Conservation (phyloP, 495 filamentous ascomycete species). For the Lepidopterella palustris region DNA sequence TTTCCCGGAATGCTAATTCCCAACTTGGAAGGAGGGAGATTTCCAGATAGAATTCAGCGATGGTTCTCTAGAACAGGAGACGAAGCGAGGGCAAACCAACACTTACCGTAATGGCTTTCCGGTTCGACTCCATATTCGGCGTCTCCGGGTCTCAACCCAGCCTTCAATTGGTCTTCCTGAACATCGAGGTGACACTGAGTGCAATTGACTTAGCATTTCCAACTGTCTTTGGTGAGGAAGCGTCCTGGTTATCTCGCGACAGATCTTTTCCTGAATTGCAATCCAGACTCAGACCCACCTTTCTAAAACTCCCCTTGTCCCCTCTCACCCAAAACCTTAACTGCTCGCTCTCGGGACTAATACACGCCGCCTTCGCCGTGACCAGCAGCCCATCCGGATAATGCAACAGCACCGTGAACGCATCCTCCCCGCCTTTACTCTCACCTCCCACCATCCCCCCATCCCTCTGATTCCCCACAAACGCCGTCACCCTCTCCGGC, state of each 20-base stretch:
- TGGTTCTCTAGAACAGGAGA: too few species aligned
- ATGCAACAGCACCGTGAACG: conserved; percentile 60
- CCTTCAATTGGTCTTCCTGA: conserved; percentile 76
- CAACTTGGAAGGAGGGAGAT: neutral
- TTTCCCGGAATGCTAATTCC: too few species aligned
- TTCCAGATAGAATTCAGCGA: too few species aligned
- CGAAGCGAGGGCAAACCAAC: too few species aligned
- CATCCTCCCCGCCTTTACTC: conserved; percentile 60
- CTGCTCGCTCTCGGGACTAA: conserved; percentile 64
- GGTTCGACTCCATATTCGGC: conserved; percentile 60
- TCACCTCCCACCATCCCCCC: conserved; percentile 11
- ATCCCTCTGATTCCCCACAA: conserved; percentile 58
- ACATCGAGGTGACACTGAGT: conserved; percentile 59
- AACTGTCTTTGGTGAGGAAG: too few species aligned
- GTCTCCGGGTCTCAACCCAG: conserved; percentile 59
- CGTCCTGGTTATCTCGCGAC: too few species aligned
- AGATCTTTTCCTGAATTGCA: too few species aligned
- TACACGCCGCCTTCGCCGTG: conserved; percentile 62
- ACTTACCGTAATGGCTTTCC: conserved; percentile 44
- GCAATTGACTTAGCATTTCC: neutral
- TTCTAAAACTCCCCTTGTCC: conserved; percentile 73
- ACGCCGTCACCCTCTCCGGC: conserved; percentile 60
- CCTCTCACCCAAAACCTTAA: conserved; percentile 76
- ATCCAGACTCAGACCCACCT: conserved; percentile 36
- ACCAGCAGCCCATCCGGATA: conserved; percentile 56